Percentiles rank a stretch among this genome's conserved stretches.
phyloP scores from a whole-genome alignment of 169 alveolate genomes.

The Miamiensis avidus region DNA sequence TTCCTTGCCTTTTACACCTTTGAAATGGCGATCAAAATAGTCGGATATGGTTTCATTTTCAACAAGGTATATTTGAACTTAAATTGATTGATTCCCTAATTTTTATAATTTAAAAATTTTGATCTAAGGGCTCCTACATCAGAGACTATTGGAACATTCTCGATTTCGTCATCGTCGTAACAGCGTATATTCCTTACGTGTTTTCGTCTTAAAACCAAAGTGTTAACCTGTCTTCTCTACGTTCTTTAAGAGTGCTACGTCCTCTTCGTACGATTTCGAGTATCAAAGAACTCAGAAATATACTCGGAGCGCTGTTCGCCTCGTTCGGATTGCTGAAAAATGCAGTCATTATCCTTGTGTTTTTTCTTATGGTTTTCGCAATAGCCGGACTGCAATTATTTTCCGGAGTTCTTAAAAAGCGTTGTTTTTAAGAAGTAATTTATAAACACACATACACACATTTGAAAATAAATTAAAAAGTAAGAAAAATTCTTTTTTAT shows the following conservation, averaged over 20 bases:
- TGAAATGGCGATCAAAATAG: constrained; percentile 66
- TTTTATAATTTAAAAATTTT: neutral
- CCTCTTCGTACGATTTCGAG: constrained; percentile 72
- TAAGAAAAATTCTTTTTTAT: neutral
- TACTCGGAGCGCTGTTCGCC: constrained; percentile 61
- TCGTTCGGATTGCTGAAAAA: constrained; percentile 55
- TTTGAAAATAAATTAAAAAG: neutral
- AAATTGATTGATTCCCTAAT: neutral
- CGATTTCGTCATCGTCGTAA: constrained; percentile 68
- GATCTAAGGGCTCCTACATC: constrained; percentile 44
- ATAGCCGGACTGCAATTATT: constrained; percentile 76
- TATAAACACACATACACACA: constrained; percentile 34
- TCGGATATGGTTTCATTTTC: constrained; percentile 50
- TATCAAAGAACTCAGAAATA: constrained; percentile 62
- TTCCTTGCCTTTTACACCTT: constrained; percentile 62
- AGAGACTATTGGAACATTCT: constrained; percentile 73
- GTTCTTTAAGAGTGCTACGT: constrained; percentile 74
- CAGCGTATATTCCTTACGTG: constrained; percentile 56
- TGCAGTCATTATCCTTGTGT: constrained; percentile 56
- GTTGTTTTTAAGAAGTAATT: constrained; percentile 57
- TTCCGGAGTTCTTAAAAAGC: constrained; percentile 58
- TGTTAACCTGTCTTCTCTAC: constrained; percentile 54
- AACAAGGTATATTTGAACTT: constrained; percentile 45
- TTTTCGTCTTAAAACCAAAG: constrained; percentile 34
- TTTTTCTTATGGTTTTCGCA: constrained; percentile 65